These are phyloP conservation scores for Podila horticola DNA, from an alignment of 192 early-diverging fungal genomes.

Conservation along the genomic window DNA sequence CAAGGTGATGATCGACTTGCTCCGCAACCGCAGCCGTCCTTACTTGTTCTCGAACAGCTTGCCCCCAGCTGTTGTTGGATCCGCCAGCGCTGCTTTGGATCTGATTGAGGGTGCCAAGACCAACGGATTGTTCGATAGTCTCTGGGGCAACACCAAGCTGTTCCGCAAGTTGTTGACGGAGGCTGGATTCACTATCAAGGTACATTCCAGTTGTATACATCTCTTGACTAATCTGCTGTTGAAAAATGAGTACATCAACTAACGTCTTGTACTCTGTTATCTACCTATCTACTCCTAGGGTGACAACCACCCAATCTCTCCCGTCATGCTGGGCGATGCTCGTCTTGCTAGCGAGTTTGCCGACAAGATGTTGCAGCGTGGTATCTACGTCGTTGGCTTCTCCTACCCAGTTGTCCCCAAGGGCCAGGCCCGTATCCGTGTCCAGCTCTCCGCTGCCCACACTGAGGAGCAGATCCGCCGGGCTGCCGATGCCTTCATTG, in stretches of 20 bases:
- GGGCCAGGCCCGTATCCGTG: constrained; percentile 95
- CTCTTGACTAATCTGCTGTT: no score
- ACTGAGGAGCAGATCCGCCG: constrained; percentile 78
- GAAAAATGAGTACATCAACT: no score
- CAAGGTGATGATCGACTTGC: constrained; percentile 88
- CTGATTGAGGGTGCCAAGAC: constrained; percentile 63
- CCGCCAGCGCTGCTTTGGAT: constrained; percentile 70
- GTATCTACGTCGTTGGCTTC: constrained; percentile 96
- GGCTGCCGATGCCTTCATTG: constrained; percentile 81
- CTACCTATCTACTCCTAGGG: constrained; percentile 12
- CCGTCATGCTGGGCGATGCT: constrained; percentile 95
- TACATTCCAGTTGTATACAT: background rate
- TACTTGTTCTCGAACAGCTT: constrained; percentile 98
- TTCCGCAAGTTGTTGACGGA: constrained; percentile 68
- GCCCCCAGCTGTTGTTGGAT: constrained; percentile 90
- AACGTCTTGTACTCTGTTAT: no score
- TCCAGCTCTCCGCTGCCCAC: constrained; percentile 96
- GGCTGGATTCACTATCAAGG: constrained; percentile 72
- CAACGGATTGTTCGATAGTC: constrained; percentile 58
- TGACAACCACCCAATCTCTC: constrained; percentile 77
- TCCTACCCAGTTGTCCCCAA: constrained; percentile 95
- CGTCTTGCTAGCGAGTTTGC: constrained; percentile 76
- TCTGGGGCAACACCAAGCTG: constrained; percentile 68
- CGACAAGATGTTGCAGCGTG: constrained; percentile 91
- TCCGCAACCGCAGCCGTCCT: constrained; percentile 92